Evolutionary conservation across 208 protist species (phyloP), one percentile per base, ranked within the genome.

Genomic region (Trypanosoma conorhini): DNA sequence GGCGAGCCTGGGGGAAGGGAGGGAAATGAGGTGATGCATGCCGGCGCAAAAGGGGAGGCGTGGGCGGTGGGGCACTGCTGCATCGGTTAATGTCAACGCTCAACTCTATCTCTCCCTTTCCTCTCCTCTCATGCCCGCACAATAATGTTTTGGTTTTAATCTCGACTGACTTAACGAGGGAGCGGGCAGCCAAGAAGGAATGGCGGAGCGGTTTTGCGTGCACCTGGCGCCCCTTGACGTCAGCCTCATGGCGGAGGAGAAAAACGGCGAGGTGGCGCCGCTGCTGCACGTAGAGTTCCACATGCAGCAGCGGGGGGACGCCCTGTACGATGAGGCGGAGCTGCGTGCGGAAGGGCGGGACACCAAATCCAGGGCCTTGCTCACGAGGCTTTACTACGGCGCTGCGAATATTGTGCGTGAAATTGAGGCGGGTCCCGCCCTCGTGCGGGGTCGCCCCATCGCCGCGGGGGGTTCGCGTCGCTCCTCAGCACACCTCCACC

Each of bases 351-450:
- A 70, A 3, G 35, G n/a, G 13, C 22, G 9, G 33, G 21, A 3
- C 10, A 5, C 28, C 2, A 59, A 22, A 24, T 51, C 22, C 26
- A 40, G 15, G 1, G n/a, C 31, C 50, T 67, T 80, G 22, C 44
- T 60, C 17, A 26, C 62, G 22, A 74, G 67, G 33, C 68, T 85
- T 10, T 77, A 83, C 55, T 85, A 83, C 72, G 62, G 60, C 19
- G 60, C 71, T 15, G 75, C 77, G 7, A 87, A 61, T 61, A 71
- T 81, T 62, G 51, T 82, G 51, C 70, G 61, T 54, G 72, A 80
- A 57, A 46, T 87, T 12, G 78, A 83, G 63, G 61, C 64, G 3
- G 73, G 68, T 19, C 33, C 38, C 3, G 24, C 61, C n/a, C 44
- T 63, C 33, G 51, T 46, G 22, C 21, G 10, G 52, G 2, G 52